A percentile compares a stretch with the other conserved stretches of the same genome.
These are phyloP conservation scores for Penicillium antarcticum DNA, from an alignment of 495 filamentous ascomycete genomes.

Conservation along the genomic window DNA sequence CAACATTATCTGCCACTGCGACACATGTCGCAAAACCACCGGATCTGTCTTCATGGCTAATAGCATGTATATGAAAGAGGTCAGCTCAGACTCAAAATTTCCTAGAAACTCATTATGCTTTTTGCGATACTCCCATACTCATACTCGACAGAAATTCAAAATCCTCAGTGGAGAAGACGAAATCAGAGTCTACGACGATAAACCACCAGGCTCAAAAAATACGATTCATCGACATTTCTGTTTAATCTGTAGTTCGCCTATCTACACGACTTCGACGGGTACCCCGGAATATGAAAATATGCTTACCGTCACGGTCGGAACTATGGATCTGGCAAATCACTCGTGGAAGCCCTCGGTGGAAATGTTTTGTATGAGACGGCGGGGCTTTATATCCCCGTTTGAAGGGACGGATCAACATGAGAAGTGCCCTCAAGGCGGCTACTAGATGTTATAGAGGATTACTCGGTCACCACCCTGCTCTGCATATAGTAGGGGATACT, in stretches of 20 bases:
- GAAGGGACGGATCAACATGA: neutral
- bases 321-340: neutral
- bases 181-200: constrained; percentile 5
- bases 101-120: no score
- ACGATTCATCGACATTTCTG: neutral
- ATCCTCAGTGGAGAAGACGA: constrained; percentile 1
- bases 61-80: constrained; percentile 7
- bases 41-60: constrained; percentile 17
- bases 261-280: neutral
- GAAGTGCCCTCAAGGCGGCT: neutral
- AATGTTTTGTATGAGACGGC: neutral
- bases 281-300: neutral
- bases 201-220: neutral
- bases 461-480: no score
- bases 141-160: neutral
- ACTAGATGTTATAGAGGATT: no score
- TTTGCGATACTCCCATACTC: no score
- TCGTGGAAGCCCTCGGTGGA: neutral
- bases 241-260: neutral
- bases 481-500: no score
- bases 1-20: constrained; percentile 15
- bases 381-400: neutral
- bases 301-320: neutral
- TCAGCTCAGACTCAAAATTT: neutral
- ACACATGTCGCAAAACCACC: constrained; percentile 13